These are phyloP conservation scores for Penicillium dipodomyicola DNA, from an alignment of 495 filamentous ascomycete genomes.

Conservation along the genomic window DNA sequence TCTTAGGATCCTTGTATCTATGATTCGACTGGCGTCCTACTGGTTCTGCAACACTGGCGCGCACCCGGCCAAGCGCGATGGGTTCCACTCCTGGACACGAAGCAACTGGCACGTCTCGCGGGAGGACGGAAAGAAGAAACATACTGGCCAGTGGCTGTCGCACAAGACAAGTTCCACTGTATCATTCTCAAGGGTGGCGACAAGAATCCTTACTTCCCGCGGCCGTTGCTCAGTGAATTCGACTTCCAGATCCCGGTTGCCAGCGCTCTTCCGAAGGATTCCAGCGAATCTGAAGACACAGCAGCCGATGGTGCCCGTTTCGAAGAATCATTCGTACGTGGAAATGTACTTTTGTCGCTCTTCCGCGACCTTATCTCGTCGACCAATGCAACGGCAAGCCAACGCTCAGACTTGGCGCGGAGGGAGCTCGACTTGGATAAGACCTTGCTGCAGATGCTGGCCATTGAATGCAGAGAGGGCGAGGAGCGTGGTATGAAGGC, in stretches of 20 bases:
- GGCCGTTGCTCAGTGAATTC: conserved; percentile 88
- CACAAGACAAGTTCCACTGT: conserved; percentile 90
- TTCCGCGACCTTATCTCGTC: conserved; percentile 64
- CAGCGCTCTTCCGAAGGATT: conserved; percentile 40
- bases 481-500: conserved; percentile 94
- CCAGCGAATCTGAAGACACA: conserved; percentile 41
- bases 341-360: conserved; percentile 65
- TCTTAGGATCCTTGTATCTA: conserved; percentile 86
- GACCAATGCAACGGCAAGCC: conserved; percentile 56
- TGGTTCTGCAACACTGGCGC: conserved; percentile 90
- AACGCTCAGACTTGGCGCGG: conserved; percentile 65
- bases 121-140: conserved; percentile 80
- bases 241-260: conserved; percentile 84
- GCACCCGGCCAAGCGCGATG: conserved; percentile 78
- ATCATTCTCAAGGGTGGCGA: conserved; percentile 98
- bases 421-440: conserved; percentile 83
- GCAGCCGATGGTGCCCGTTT: conserved; percentile 47
- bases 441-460: conserved; percentile 82
- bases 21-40: conserved; percentile 80
- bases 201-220: conserved; percentile 90
- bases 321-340: conserved; percentile 78
- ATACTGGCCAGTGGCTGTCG: conserved; percentile 95
- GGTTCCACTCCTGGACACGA: conserved; percentile 90
- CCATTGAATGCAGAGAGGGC: conserved; percentile 83
- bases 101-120: conserved; percentile 72